Conservation (phyloP, 2,329 filamentous ascomycete genomes). For the Fusarium sp. region DNA sequence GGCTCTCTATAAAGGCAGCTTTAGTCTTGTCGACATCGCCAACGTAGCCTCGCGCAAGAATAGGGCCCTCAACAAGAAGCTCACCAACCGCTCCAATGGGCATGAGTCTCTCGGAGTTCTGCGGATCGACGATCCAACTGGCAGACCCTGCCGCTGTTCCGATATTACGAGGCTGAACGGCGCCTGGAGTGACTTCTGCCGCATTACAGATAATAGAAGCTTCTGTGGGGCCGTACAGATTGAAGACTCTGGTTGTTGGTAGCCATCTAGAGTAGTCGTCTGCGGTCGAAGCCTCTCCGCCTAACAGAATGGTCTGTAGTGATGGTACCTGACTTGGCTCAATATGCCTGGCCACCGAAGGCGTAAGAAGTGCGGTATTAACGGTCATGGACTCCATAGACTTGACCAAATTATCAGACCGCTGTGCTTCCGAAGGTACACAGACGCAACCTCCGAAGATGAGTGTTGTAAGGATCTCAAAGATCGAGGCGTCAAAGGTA, state of each 20-base stretch:
- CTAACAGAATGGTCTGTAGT: background rate
- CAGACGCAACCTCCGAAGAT: slow-evolving; percentile 61
- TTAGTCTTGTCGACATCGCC: slow-evolving; percentile 10
- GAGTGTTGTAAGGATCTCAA: slow-evolving; percentile 33
- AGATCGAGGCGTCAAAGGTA: slow-evolving; percentile 38
- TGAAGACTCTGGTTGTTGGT: background rate
- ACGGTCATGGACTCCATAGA: slow-evolving; percentile 58
- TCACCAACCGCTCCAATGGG: slow-evolving; percentile 54
- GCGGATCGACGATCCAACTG: slow-evolving; percentile 16
- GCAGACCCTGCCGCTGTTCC: slow-evolving; percentile 1
- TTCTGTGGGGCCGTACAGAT: slow-evolving; percentile 11
- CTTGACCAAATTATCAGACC: slow-evolving; percentile 60
- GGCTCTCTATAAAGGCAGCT: slow-evolving; percentile 7
- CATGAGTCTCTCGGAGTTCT: slow-evolving; percentile 29
- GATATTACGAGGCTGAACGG: background rate
- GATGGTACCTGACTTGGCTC: slow-evolving; percentile 1
- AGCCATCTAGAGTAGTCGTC: slow-evolving; percentile 3
- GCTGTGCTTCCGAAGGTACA: slow-evolving; percentile 65
- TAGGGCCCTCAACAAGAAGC: slow-evolving; percentile 62
- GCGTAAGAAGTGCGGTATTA: slow-evolving; percentile 54
- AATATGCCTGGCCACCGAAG: slow-evolving; percentile 56
- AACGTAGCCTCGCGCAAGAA: slow-evolving; percentile 61
- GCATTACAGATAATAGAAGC: background rate
- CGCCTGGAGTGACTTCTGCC: background rate
- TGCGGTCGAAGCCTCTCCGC: slow-evolving; percentile 1